Percentiles rank a stretch among this genome's conserved stretches.
Evolutionary conservation across 1,284 basidiomycete genomes (phyloP).

Genomic region (Cryptococcus hybrid): DNA sequence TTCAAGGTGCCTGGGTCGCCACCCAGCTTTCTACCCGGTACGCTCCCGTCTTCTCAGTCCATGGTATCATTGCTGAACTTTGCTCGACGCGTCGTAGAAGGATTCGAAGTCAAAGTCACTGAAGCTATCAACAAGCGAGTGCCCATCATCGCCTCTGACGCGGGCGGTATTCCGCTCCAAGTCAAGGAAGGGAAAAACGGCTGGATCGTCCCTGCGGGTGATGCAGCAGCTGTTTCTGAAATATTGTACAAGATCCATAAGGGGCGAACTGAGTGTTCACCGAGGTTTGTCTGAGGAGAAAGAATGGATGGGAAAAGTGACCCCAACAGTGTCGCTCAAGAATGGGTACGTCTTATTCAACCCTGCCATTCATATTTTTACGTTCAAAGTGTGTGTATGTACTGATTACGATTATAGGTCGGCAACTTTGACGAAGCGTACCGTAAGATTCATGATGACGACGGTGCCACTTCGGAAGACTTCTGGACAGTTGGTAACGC

Average conservation of each 20-base stretch:
- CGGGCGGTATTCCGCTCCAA: constrained; percentile 85
- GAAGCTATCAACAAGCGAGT: constrained; percentile 76
- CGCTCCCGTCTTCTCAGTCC: no score
- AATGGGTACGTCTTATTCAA: no score
- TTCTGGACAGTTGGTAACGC: constrained; percentile 50
- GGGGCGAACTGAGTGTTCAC: constrained; percentile 53
- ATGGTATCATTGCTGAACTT: no score
- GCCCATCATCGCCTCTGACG: constrained; percentile 73
- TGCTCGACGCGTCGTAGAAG: constrained; percentile 56
- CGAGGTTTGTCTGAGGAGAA: constrained; percentile 14
- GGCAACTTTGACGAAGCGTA: constrained; percentile 23
- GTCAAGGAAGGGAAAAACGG: constrained; percentile 78
- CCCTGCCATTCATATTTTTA: no score
- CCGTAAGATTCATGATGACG: constrained; percentile 21
- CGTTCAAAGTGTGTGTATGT: no score
- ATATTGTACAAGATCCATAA: constrained; percentile 72
- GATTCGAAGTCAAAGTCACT: constrained; percentile 89
- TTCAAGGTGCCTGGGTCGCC: constrained; percentile 46
- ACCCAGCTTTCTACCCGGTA: constrained; percentile 36
- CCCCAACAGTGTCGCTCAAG: constrained; percentile 35
- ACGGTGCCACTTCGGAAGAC: constrained; percentile 37
- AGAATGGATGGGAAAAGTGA: constrained; percentile 17
- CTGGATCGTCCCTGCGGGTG: constrained; percentile 69
- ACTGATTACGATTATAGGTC: no score
- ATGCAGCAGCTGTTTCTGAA: constrained; percentile 68